Evolutionary conservation across 2,329 filamentous ascomycete species (phyloP).

Genomic region (Alternaria viburni): DNA sequence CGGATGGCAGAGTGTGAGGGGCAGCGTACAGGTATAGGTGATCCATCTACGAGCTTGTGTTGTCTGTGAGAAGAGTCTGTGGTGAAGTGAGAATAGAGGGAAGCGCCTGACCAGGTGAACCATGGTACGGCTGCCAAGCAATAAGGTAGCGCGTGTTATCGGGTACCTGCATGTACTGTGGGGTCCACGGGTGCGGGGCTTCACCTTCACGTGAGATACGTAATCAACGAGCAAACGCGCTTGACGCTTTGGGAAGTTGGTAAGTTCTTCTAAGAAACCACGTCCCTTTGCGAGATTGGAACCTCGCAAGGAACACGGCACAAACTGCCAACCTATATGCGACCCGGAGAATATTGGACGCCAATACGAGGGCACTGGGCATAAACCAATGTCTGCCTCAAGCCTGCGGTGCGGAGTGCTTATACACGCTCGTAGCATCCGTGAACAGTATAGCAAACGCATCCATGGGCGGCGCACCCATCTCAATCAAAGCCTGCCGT

Average conservation of each 20-base stretch:
- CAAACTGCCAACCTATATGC: neutral
- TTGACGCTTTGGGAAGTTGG: neutral
- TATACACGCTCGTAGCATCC: neutral
- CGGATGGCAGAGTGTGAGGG: too few relatives aligned
- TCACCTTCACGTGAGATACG: neutral
- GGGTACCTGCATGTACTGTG: neutral
- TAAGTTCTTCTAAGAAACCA: neutral
- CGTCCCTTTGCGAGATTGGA: too few relatives aligned
- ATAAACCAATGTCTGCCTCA: neutral
- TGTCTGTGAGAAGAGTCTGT: neutral
- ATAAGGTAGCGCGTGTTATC: neutral
- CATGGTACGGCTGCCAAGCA: neutral
- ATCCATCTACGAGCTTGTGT: neutral
- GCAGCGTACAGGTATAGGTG: neutral
- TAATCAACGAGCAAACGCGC: neutral
- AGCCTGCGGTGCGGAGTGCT: neutral
- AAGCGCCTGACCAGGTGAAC: neutral
- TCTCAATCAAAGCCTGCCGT: neutral
- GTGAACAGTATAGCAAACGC: neutral
- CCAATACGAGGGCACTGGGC: neutral
- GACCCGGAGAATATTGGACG: rapidly evolving
- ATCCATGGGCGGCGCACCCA: neutral
- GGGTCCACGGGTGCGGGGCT: neutral
- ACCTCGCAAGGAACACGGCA: neutral
- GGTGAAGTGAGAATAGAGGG: neutral